Base-by-base conservation (phyloP, 805 yeast species). In the Phaffomyces opuntiae region DNA sequence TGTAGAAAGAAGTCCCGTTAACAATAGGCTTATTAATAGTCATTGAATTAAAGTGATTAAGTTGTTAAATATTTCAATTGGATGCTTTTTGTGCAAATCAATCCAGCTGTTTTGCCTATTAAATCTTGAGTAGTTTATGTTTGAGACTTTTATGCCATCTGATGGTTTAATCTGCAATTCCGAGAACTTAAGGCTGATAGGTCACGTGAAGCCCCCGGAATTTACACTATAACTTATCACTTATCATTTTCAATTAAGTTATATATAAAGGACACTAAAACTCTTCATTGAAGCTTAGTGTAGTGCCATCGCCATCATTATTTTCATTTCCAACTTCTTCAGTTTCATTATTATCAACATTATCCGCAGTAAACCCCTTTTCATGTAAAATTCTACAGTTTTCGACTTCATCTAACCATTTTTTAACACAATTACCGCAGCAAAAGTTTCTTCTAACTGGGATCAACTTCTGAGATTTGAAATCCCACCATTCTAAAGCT, bases 401-500 rank as follows among this genome's bases (percentile, higher is more conserved):
- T 5, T 57, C 57, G 14, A 56, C 51, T 2, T 50, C 57, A 32
- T 46, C 48, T 9, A 60, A 36, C 73, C 74, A 69, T 11, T 26
- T 21, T 8, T 41, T 34, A 2, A 69, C 68, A 60, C 86, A 80
- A 24, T 62, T 55, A 1, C 76, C 78, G 48, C 75, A 67, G 51
- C 86, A 80, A 51, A 80, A 80, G 48, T 72, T 72, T 36, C 76
- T 63, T 53, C 74, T 72, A 26, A 80, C 66, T 0, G 87, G 85
- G 4, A 79, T 61, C 33, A 67, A 57, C 34, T 62, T 66, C 46
- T 79, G 73, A 35, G 67, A 72, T 42, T 74, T 66, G 40, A 78
- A 67, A 53, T 80, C 81, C 86, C 87, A 80, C 85, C 85, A 80
- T 56, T 80, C 86, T 49, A 73, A 56, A 1, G 74, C 69, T 52